These are phyloP conservation scores for Epichloe glyceriae DNA, from an alignment of 2,329 filamentous ascomycete species.

Conservation along the genomic window DNA sequence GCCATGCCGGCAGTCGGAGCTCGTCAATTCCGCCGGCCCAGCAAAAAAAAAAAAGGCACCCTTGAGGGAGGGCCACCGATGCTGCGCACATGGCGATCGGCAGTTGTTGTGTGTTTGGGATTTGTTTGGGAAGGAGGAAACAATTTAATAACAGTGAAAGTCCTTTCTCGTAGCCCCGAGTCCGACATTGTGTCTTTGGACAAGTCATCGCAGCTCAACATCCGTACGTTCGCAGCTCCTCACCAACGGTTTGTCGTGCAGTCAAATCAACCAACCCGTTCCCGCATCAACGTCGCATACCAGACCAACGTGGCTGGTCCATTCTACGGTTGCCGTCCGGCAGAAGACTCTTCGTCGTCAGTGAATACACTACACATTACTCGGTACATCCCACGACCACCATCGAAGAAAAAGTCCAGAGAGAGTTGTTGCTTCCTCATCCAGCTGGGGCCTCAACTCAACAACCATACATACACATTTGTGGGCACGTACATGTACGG, in stretches of 20 bases:
- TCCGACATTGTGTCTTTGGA: not conserved
- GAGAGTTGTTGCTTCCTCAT: too few relatives aligned
- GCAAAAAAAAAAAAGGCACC: too few relatives aligned
- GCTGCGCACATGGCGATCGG: not conserved
- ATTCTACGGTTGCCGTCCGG: not conserved
- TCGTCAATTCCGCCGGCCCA: not conserved
- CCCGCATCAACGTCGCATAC: not conserved
- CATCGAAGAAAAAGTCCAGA: not conserved
- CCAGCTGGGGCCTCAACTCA: too few relatives aligned
- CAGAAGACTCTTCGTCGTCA: not conserved
- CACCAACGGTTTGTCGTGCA: too few relatives aligned
- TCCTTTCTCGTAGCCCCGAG: not conserved
- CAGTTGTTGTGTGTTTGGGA: not conserved
- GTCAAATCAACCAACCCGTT: not conserved
- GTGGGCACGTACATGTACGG: too few relatives aligned
- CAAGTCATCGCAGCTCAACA: not conserved
- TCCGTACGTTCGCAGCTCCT: not conserved
- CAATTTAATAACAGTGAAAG: not conserved
- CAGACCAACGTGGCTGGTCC: not conserved
- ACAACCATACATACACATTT: too few relatives aligned
- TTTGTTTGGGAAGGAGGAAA: not conserved
- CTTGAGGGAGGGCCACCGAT: too few relatives aligned
- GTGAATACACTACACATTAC: not conserved
- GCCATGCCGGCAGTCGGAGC: not conserved
- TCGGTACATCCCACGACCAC: not conserved